Percentiles rank a stretch among this genome's conserved stretches.
phyloP scores from a whole-genome alignment of 306 rosid species.

The Cucurbita pepo region DNA sequence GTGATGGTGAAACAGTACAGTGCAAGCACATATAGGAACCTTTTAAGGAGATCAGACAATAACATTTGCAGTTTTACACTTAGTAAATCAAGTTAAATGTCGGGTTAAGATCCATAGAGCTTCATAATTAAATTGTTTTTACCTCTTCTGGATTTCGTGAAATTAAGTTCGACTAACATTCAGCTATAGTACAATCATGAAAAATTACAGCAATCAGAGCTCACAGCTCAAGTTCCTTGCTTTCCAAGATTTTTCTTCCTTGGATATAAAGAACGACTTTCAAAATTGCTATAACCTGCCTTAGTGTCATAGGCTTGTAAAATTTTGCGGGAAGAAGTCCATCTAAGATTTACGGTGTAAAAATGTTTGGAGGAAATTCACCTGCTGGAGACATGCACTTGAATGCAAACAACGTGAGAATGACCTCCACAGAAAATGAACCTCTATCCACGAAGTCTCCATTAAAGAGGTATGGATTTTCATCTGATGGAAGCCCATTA shows the following conservation, averaged over 20 bases:
- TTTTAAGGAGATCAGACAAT: neutral
- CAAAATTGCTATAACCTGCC: neutral
- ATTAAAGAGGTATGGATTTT: constrained; percentile 90
- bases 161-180: neutral
- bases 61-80: neutral
- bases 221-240: neutral
- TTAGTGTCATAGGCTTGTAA: neutral
- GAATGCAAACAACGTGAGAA: constrained; percentile 89
- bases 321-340: neutral
- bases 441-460: constrained; percentile 99
- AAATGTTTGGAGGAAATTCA: constrained; percentile 10
- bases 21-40: neutral
- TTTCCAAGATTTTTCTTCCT: neutral
- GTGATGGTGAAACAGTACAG: neutral
- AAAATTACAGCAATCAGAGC: neutral
- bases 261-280: neutral
- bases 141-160: neutral
- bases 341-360: neutral
- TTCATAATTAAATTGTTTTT: neutral
- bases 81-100: neutral
- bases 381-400: constrained; percentile 99
- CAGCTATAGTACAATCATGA: neutral
- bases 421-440: constrained; percentile 92
- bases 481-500: constrained; percentile 98
- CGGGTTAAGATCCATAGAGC: neutral